These are phyloP conservation scores for Kwoniella bestiolae DNA, from an alignment of 768 basidiomycete genomes.

Conservation along the genomic window DNA sequence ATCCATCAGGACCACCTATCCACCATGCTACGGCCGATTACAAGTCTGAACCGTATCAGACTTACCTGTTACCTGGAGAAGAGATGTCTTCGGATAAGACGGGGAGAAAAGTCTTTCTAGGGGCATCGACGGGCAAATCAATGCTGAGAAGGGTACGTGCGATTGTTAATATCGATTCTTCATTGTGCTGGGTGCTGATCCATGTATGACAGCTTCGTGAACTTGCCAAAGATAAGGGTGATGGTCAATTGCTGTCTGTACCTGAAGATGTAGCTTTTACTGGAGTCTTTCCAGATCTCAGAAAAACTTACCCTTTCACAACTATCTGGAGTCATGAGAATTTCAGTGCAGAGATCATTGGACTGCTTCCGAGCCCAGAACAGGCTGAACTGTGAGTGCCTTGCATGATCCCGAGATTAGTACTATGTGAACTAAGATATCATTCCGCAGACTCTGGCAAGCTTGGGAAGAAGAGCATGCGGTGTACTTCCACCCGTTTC, in stretches of 20 bases:
- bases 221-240: constrained; percentile 36
- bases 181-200: neutral
- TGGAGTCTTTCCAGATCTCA: constrained; percentile 53
- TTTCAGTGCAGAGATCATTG: constrained; percentile 55
- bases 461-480: constrained; percentile 50
- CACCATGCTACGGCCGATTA: constrained; percentile 25
- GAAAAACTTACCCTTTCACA: constrained; percentile 57
- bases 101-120: constrained; percentile 46
- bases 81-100: constrained; percentile 44
- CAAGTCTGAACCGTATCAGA: constrained; percentile 36
- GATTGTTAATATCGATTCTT: neutral
- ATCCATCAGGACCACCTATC: neutral
- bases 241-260: constrained; percentile 39
- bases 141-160: constrained; percentile 52
- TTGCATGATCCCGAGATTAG: neutral
- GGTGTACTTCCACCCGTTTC: constrained; percentile 52
- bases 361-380: constrained; percentile 46
- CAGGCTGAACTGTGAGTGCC: constrained; percentile 50
- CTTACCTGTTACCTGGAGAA: constrained; percentile 45
- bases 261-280: constrained; percentile 52
- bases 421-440: neutral
- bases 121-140: constrained; percentile 43
- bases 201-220: constrained; percentile 35
- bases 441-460: constrained; percentile 37
- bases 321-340: constrained; percentile 58